These are phyloP conservation scores for Aureobasidium sp. DNA, from an alignment of 2,329 filamentous ascomycete species.

Conservation along the genomic window DNA sequence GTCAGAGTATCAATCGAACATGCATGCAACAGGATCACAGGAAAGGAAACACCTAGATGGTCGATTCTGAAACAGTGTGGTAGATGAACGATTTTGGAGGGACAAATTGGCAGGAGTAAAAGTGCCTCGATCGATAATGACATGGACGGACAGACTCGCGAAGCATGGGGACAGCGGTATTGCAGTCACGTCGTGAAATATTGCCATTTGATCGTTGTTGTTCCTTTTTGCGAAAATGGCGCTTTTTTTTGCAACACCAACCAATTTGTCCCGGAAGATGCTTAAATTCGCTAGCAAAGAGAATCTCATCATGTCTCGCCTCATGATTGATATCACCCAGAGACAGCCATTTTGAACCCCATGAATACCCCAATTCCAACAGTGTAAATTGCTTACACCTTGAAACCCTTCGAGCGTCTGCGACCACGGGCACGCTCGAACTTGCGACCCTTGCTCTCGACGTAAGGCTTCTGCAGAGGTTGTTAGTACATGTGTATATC, in stretches of 20 bases:
- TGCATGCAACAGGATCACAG: neutral
- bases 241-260: conserved; percentile 14
- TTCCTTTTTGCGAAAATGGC: conserved; percentile 13
- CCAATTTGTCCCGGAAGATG: conserved; percentile 13
- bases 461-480: conserved; percentile 71
- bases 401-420: conserved; percentile 98
- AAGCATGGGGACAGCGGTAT: neutral
- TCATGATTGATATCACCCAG: conserved; percentile 14
- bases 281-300: conserved; percentile 16
- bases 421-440: conserved; percentile 99
- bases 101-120: neutral
- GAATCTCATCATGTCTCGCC: conserved; percentile 13
- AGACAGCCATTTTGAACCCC: conserved; percentile 17
- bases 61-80: neutral
- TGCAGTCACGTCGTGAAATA: conserved; percentile 13
- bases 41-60: neutral
- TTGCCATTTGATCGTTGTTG: conserved; percentile 15
- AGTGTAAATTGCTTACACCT: conserved; percentile 64
- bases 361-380: conserved; percentile 9
- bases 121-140: conserved; percentile 1
- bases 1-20: neutral
- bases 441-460: conserved; percentile 98
- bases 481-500: conserved; percentile 17
- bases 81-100: neutral
- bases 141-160: conserved; percentile 1